Evolutionary conservation across 495 filamentous ascomycete genomes (phyloP).

Genomic region (Darksidea phi): DNA sequence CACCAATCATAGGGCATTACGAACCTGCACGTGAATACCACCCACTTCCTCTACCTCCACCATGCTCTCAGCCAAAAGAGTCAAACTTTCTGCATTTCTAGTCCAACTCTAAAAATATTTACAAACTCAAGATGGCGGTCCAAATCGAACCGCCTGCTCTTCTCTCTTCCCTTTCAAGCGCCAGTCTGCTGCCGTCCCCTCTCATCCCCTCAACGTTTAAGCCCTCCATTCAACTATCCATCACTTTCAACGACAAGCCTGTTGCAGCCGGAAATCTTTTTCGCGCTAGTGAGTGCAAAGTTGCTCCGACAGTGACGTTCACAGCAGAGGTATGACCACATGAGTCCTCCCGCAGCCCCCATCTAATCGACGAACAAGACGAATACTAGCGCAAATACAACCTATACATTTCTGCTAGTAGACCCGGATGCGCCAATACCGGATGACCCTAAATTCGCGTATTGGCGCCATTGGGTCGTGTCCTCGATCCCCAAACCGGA

Average conservation of each 20-base stretch:
- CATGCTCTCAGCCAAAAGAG: too few relatives aligned
- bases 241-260: not conserved
- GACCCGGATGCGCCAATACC: constrained; percentile 13
- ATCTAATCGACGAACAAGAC: not conserved
- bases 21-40: too few relatives aligned
- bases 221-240: too few relatives aligned
- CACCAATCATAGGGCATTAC: too few relatives aligned
- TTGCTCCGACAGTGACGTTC: not conserved
- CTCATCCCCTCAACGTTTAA: too few relatives aligned
- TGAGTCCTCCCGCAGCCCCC: not conserved
- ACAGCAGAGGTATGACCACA: not conserved
- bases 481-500: not conserved
- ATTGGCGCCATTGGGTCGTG: constrained; percentile 15
- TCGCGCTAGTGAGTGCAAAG: not conserved
- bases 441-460: constrained; percentile 13
- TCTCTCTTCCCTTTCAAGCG: too few relatives aligned
- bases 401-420: constrained; percentile 1
- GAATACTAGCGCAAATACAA: not conserved
- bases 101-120: too few relatives aligned
- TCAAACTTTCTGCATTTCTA: too few relatives aligned
- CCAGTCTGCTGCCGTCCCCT: too few relatives aligned
- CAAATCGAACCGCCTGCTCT: too few relatives aligned
- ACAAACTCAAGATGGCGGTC: too few relatives aligned
- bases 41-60: too few relatives aligned
- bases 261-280: not conserved